Conservation (phyloP, 225 moss, liverwort and hornwort genomes). For the Rhytidiadelphus loreus region DNA sequence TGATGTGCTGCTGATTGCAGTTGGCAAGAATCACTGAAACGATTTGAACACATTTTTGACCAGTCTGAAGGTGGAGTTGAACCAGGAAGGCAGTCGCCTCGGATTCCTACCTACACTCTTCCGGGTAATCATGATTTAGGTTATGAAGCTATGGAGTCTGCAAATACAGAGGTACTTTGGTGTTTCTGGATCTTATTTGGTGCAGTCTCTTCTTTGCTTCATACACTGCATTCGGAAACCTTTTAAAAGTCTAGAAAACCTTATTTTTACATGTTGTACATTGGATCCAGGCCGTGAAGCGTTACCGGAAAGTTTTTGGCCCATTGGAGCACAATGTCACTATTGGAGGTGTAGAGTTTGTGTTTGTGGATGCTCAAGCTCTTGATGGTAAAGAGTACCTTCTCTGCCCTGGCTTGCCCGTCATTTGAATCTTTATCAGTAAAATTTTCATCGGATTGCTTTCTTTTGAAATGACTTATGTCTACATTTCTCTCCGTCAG, state of each 20-base stretch:
- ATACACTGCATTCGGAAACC: background rate
- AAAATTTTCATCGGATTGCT: background rate
- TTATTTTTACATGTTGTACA: background rate
- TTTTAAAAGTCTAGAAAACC: background rate
- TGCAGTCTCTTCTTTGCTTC: background rate
- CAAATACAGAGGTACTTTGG: slow-evolving; percentile 34
- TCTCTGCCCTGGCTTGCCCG: background rate
- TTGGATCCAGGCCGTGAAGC: slow-evolving; percentile 47
- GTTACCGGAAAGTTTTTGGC: slow-evolving; percentile 45
- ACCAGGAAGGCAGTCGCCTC: slow-evolving; percentile 21
- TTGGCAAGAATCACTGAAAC: slow-evolving; percentile 53
- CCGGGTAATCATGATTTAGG: slow-evolving; percentile 79
- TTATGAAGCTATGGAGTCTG: slow-evolving; percentile 42
- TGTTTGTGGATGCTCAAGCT: slow-evolving; percentile 71
- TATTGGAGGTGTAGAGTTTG: slow-evolving; percentile 58
- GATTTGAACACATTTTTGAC: slow-evolving; percentile 67
- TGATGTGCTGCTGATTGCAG: slow-evolving; percentile 13
- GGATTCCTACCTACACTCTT: slow-evolving; percentile 50
- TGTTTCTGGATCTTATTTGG: background rate
- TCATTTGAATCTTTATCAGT: background rate
- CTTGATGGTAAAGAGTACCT: slow-evolving; percentile 55
- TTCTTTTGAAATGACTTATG: background rate
- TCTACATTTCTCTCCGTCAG: background rate
- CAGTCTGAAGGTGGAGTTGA: slow-evolving; percentile 54
- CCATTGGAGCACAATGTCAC: slow-evolving; percentile 33